Base-by-base conservation (phyloP, 2,329 filamentous ascomycete species). In the Simplicillium aogashimaense region DNA sequence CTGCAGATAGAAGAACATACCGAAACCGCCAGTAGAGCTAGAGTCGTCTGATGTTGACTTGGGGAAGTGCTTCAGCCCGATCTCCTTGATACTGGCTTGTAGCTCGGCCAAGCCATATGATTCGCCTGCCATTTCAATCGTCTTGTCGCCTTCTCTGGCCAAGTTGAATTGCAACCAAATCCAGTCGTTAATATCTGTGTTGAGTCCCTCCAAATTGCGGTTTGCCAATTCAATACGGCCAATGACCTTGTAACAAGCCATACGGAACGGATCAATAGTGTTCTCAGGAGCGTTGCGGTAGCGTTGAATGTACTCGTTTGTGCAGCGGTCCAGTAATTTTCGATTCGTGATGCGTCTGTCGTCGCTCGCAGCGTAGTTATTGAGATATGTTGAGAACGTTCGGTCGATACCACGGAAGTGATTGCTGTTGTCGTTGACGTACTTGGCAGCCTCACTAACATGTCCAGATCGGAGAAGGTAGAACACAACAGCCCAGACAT, bases 181-280 rank as follows among this genome's bases (percentile, higher is more conserved):
- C 75, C 78, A 83, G 59, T 84, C 80, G 53, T 81, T 76, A 43
- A 83, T 75, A 43, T 79, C 76, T 12, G 72, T 76, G 51, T 75
- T 76, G 29, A 83, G 63, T 35, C 73, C 74, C 17, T 81, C 77
- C 25, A 83, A 59, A 49, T 71, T 77, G 46, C 80, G 74, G 59
- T 80, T 79, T 54, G 66, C 69, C 18, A 84, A 64, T 52, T 83
- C 80, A 50, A 79, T 82, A 35, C 80, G 87, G 35, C 94, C 92
- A 51, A 98, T 83, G 45, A 98, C 81, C 70, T 98, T 97, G 72
- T 97, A 97, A 60, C 92, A 95, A 36, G 90, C 89, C 79, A 95
- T 89, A 40, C 88, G 81, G 66, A 94, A 98, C 18, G 92, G 92
- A 58, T 98, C 92, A 47, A 94, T 80, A 2, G 86, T 85, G 55